Evolutionary conservation across 805 yeast species (phyloP), one percentile per base, ranked within the genome.

Genomic region (Metschnikowia continentalis): DNA sequence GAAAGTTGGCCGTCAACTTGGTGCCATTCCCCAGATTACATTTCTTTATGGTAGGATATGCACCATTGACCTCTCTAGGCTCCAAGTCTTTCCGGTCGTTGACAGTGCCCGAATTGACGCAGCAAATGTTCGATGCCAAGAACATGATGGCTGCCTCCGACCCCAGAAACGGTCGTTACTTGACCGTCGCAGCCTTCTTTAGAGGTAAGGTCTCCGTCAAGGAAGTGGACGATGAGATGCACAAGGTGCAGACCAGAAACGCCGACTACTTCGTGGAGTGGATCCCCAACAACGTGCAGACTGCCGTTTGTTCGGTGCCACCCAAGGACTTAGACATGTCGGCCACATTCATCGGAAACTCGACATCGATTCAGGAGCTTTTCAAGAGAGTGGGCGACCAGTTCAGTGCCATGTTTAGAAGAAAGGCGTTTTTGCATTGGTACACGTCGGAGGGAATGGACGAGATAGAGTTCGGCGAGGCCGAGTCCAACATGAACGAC

Each of bases 71-170:
- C 44, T 82, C 96, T 7, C 76, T 84, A 59, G 87, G 87, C 50
- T 81, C 96, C 19, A 84, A 86, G 66, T 82, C 89, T 13, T 90
- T 90, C 77, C 83, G 92, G 72, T 82, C 90, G 33, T 78, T 88
- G 63, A 81, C 90, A 40, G 96, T 90, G 45, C 92, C 94, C 37
- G 97, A 90, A 73, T 81, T 90, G 64, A 88, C 96, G 44, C 96
- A 88, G 74, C 97, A 90, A 74, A 82, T 90, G 85, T 90, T 90
- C 66, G 96, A 90, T 68, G 80, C 96, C 50, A 86, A 82, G 69
- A 90, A 89, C 72, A 88, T 90, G 94, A 90, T 90, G 97, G 96
- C 96, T 37, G 96, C 95, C 44, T 81, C 92, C 19, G 91, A 90
- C 71, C 96, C 96, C 60, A 79, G 85, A 74, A 84, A 84, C 67